Base-by-base conservation (phyloP, 1,139 yeast genomes). In the Kodamaea arcana region DNA sequence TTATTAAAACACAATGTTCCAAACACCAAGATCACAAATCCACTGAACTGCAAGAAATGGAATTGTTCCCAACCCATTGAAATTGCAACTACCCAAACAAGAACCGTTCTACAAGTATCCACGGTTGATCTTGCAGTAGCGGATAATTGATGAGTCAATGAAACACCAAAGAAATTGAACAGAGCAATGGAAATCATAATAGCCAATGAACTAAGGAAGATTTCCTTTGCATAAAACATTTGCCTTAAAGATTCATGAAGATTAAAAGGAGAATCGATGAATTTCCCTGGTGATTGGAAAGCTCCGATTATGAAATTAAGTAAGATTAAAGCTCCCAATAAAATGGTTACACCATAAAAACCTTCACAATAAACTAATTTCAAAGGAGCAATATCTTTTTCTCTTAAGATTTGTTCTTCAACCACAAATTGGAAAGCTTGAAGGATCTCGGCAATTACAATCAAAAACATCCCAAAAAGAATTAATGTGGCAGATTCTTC, bases 61-160 rank as follows among this genome's bases (percentile, higher is more conserved):
- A 83, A 84, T 1, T 66, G 48, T 57, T 85, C 94, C 94, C 94
- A 85, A 3, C 94, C 94, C 47, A 84, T 54, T n/a, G 60, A 35
- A 37, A 84, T 61, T 0, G 94, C 86, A n/a, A 82, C 71, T 1
- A 79, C 34, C 94, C 94, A 85, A 15, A 85, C 90, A 27, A 83
- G 61, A 28, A 83, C 60, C 0, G 94, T 84, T 48, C 94, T 70
- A 43, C 85, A 80, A 0, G 90, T 80, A 51, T 85, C 94, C 30
- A 85, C 75, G 2, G 94, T 85, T 14, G 88, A 78, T 51, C 94
- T 69, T 3, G 92, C 72, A 0, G 94, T 84, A 24, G 94, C 94
- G 34, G 84, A 79, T 34, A 83, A 56, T 33, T 63, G 60, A 34
- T 75, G 71, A 2, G 94, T 85, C 30, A 85, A 65, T 3, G 86